Conservation (phyloP, 179 eudicot genomes). For the Vitellaria paradoxa region DNA sequence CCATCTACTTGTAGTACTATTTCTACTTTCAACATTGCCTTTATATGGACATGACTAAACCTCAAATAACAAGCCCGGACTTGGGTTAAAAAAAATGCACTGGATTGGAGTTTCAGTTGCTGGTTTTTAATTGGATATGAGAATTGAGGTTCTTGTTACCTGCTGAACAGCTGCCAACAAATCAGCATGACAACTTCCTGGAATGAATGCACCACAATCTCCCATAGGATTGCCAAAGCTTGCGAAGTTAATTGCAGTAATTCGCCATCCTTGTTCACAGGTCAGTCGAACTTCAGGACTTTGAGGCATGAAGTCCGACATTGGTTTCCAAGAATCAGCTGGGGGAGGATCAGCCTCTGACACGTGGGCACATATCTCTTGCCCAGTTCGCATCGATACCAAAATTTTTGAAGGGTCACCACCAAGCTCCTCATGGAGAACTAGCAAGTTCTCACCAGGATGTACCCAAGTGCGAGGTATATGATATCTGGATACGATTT, state of each 20-base stretch:
- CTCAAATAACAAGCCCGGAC: too few relatives aligned
- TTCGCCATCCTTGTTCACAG: constrained; percentile 43
- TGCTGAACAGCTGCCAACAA: constrained; percentile 26
- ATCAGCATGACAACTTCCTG: constrained; percentile 38
- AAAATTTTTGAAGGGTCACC: constrained; percentile 48
- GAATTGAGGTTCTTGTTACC: constrained; percentile 22
- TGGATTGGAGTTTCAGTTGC: not conserved
- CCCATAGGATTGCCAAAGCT: constrained; percentile 48
- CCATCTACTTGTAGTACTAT: too few relatives aligned
- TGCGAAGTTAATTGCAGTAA: constrained; percentile 37
- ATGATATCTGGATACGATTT: constrained; percentile 33
- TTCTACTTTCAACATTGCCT: too few relatives aligned
- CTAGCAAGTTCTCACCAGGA: constrained; percentile 44
- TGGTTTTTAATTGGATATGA: not conserved
- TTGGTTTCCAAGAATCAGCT: constrained; percentile 37
- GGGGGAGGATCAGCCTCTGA: constrained; percentile 43
- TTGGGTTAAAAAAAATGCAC: too few relatives aligned
- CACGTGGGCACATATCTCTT: constrained; percentile 33
- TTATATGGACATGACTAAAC: not conserved
- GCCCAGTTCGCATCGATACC: constrained; percentile 26
- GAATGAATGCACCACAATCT: constrained; percentile 35
- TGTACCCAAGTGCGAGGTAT: constrained; percentile 52
- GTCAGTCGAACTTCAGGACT: constrained; percentile 33
- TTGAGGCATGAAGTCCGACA: constrained; percentile 15
- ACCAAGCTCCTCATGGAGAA: constrained; percentile 51